A percentile compares a stretch with the other conserved stretches of the same genome.
These are phyloP conservation scores for Delonix regia DNA, from an alignment of 306 rosid genomes.

Conservation along the genomic window DNA sequence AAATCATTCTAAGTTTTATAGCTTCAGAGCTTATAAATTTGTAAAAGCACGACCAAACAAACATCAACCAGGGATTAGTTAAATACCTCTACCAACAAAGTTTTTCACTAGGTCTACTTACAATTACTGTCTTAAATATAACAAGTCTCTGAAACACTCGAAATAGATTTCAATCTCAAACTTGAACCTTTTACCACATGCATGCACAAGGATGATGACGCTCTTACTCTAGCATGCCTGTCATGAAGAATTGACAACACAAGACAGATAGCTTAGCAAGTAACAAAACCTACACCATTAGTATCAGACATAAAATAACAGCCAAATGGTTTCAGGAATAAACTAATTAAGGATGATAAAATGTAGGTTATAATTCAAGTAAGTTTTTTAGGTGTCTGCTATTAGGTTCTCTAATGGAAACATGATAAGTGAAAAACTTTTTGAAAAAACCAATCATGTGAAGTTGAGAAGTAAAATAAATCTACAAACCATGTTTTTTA, in stretches of 20 bases:
- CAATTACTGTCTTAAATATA: background rate
- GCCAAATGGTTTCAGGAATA: background rate
- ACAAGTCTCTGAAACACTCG: background rate
- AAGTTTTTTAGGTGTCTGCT: too few relatives aligned
- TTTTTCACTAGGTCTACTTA: background rate
- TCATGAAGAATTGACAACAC: background rate
- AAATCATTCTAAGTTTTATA: background rate
- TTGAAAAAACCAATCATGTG: too few relatives aligned
- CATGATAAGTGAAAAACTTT: too few relatives aligned
- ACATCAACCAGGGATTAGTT: too few relatives aligned
- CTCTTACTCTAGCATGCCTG: background rate
- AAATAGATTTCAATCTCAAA: background rate
- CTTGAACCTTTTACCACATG: background rate
- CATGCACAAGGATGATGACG: background rate
- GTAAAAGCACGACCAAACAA: background rate
- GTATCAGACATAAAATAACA: background rate
- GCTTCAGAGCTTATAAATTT: background rate
- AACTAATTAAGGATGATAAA: background rate
- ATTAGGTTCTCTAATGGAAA: too few relatives aligned
- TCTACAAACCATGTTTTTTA: too few relatives aligned
- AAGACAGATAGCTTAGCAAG: background rate
- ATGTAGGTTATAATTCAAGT: background rate
- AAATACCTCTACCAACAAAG: background rate
- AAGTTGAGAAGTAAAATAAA: too few relatives aligned
- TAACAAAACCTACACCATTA: too few relatives aligned